Evolutionary conservation across 768 basidiomycete genomes (phyloP).

Genomic region (Mycena kentingensis): DNA sequence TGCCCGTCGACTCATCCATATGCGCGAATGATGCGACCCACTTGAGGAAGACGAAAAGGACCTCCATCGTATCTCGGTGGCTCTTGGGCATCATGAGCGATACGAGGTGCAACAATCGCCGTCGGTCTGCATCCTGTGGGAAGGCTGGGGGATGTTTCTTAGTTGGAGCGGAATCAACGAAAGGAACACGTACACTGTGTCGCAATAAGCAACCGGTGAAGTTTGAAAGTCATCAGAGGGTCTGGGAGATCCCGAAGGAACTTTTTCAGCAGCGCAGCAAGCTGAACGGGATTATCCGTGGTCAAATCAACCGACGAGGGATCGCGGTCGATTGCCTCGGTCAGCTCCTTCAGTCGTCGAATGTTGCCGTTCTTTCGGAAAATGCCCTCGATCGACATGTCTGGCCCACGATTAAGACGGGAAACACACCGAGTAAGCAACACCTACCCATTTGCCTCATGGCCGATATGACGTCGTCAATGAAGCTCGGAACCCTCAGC

Average conservation of each 20-base stretch:
- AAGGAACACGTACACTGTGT: constrained; percentile 73
- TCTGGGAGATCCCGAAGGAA: constrained; percentile 96
- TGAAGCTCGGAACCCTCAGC: constrained; percentile 91
- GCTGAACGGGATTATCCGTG: constrained; percentile 94
- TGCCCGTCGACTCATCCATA: constrained; percentile 94
- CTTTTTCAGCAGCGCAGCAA: constrained; percentile 95
- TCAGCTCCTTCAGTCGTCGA: constrained; percentile 84
- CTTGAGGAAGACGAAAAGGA: constrained; percentile 96
- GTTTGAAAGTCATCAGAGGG: constrained; percentile 91
- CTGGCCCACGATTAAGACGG: constrained; percentile 42
- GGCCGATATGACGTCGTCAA: constrained; percentile 96
- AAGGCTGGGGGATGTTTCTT: constrained; percentile 51
- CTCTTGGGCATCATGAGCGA: constrained; percentile 86
- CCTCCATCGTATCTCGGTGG: constrained; percentile 97
- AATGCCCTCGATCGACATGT: constrained; percentile 99
- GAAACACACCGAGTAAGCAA: not conserved
- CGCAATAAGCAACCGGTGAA: constrained; percentile 85
- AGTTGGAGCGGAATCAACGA: not conserved
- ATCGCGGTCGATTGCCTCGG: constrained; percentile 94
- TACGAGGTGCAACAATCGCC: constrained; percentile 81
- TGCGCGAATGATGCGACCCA: constrained; percentile 99
- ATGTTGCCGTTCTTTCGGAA: constrained; percentile 99
- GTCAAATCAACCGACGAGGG: constrained; percentile 87
- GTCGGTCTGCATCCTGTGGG: constrained; percentile 73
- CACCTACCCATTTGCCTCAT: constrained; percentile 98